Evolutionary conservation across 768 basidiomycete species (phyloP).

Genomic region (Ramaria rubella): DNA sequence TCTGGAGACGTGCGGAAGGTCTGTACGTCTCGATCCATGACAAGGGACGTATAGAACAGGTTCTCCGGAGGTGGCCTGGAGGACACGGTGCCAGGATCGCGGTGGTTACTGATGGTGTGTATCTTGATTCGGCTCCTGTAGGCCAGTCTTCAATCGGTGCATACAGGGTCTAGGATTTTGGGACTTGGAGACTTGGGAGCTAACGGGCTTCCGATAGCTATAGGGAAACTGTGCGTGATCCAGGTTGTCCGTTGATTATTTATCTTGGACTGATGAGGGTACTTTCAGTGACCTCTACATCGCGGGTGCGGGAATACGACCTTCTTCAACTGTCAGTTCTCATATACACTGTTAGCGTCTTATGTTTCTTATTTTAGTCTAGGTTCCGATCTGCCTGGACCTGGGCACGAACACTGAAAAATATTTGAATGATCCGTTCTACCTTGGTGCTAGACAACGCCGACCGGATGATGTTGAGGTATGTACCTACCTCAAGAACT

Average conservation of each 20-base stretch:
- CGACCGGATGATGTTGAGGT: constrained; percentile 20
- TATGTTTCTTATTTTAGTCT: background rate
- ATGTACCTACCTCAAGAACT: background rate
- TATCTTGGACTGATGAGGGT: constrained; percentile 30
- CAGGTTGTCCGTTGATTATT: background rate
- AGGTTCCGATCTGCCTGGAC: constrained; percentile 8
- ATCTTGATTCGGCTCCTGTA: background rate
- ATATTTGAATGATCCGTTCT: constrained; percentile 35
- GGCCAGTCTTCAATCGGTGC: background rate
- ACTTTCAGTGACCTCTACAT: constrained; percentile 30
- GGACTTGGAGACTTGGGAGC: constrained; percentile 29
- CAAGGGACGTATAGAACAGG: constrained; percentile 26
- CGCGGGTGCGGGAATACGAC: constrained; percentile 29
- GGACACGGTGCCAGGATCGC: constrained; percentile 27
- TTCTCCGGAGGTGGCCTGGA: constrained; percentile 23
- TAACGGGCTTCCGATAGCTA: constrained; percentile 10
- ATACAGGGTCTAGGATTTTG: constrained; percentile 26
- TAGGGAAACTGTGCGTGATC: constrained; percentile 5
- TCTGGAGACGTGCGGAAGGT: constrained; percentile 18
- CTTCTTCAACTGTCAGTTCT: constrained; percentile 1
- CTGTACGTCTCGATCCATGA: constrained; percentile 29
- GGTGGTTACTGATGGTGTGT: constrained; percentile 38
- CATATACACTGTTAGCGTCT: background rate
- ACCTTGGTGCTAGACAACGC: constrained; percentile 33
- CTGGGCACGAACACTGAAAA: constrained; percentile 38